Conservation (phyloP, 306 rosid species). For the Vigna angularis region DNA sequence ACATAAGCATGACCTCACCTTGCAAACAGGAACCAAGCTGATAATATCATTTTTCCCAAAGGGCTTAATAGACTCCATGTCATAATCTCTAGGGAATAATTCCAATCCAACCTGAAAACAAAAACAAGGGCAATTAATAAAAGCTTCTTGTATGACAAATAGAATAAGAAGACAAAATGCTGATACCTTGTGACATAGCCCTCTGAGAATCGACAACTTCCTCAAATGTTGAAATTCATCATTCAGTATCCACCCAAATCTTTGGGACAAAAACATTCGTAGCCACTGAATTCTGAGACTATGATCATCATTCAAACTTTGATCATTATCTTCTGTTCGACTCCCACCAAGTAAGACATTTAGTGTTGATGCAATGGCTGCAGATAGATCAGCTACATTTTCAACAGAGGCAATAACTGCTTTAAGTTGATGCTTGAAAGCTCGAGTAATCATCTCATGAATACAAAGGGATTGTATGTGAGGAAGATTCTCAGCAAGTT, state of each 20-base stretch:
- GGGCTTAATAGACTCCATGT: conserved; percentile 76
- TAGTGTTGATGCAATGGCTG: conserved; percentile 67
- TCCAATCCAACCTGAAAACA: conserved; percentile 83
- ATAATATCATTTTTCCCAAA: conserved; percentile 74
- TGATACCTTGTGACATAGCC: conserved; percentile 86
- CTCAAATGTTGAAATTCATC: conserved; percentile 86
- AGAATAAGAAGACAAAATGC: background rate
- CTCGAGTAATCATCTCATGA: conserved; percentile 96
- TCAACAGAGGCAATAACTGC: conserved; percentile 73
- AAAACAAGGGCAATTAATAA: conserved; percentile 26
- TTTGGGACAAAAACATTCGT: conserved; percentile 56
- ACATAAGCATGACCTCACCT: conserved; percentile 59
- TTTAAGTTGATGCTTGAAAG: conserved; percentile 87
- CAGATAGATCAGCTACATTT: conserved; percentile 61
- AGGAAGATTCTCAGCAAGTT: conserved; percentile 88
- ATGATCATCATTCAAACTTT: conserved; percentile 54
- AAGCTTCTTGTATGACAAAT: conserved; percentile 19
- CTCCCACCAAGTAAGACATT: conserved; percentile 78
- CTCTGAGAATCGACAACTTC: conserved; percentile 83
- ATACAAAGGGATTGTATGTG: conserved; percentile 96
- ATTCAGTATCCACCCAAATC: conserved; percentile 77
- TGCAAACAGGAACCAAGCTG: conserved; percentile 90
- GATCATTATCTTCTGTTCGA: conserved; percentile 55
- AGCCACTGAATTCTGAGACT: conserved; percentile 76
- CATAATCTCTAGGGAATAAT: conserved; percentile 84